A percentile compares a stretch with the other conserved stretches of the same genome.
phyloP scores from a whole-genome alignment of 257 asterid species.

The Solanum stenotomum region DNA sequence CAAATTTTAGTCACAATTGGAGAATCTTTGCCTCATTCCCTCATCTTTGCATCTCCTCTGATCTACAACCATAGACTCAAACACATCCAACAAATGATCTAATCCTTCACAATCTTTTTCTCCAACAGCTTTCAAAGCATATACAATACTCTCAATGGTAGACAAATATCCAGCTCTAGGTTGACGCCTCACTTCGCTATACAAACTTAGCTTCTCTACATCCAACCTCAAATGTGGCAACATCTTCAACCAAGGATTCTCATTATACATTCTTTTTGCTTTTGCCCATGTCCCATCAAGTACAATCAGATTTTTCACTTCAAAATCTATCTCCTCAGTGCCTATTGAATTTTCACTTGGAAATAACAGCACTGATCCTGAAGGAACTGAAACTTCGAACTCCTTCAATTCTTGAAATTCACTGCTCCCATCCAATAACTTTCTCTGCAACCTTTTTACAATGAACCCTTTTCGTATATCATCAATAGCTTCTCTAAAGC shows the following conservation, averaged over 20 bases:
- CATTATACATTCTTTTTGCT: slow-evolving; percentile 84
- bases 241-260: slow-evolving; percentile 84
- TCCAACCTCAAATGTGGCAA: slow-evolving; percentile 74
- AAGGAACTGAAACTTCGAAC: slow-evolving; percentile 42
- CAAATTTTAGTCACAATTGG: not conserved
- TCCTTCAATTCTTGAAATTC: slow-evolving; percentile 38
- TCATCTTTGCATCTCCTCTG: slow-evolving; percentile 68
- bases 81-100: slow-evolving; percentile 62
- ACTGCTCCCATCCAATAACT: slow-evolving; percentile 16
- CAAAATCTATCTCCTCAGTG: slow-evolving; percentile 26
- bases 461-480: slow-evolving; percentile 35
- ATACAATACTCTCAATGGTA: slow-evolving; percentile 88
- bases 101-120: slow-evolving; percentile 43
- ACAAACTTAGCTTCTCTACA: slow-evolving; percentile 50
- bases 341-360: slow-evolving; percentile 60
- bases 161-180: slow-evolving; percentile 80
- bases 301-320: slow-evolving; percentile 72
- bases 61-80: slow-evolving; percentile 81
- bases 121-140: slow-evolving; percentile 69
- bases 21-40: slow-evolving; percentile 32
- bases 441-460: slow-evolving; percentile 39
- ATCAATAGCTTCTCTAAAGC: slow-evolving; percentile 8
- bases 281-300: slow-evolving; percentile 91
- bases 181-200: slow-evolving; percentile 79
- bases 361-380: slow-evolving; percentile 67